Conservation (phyloP, 495 filamentous ascomycete genomes). For the Diplogelasinospora grovesii region DNA sequence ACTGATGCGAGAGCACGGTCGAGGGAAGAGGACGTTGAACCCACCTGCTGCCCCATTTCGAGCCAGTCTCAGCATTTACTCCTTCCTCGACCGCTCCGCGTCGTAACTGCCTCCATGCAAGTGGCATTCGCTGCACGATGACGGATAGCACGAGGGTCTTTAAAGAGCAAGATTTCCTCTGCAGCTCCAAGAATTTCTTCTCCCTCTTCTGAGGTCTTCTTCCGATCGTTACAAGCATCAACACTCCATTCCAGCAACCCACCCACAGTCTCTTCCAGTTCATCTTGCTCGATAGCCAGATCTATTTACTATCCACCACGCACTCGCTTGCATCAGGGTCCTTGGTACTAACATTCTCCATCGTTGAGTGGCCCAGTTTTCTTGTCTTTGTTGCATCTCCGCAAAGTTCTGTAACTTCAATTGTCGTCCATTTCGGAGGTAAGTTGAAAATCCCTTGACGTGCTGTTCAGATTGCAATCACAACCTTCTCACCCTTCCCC, state of each 20-base stretch:
- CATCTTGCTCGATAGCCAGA: conserved; percentile 50
- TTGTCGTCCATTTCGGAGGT: conserved; percentile 23
- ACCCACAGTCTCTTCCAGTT: conserved; percentile 40
- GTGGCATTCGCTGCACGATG: too few relatives aligned
- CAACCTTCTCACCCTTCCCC: too few relatives aligned
- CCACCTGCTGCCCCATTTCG: too few relatives aligned
- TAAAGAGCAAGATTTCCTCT: not conserved
- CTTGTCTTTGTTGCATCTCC: conserved; percentile 19
- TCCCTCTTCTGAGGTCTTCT: conserved; percentile 22
- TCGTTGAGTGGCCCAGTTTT: conserved; percentile 16
- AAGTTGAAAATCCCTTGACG: conserved; percentile 4
- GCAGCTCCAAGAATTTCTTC: conserved; percentile 9
- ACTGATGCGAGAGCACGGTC: too few relatives aligned
- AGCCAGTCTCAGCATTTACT: too few relatives aligned
- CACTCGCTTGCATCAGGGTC: conserved; percentile 46
- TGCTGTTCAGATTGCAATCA: not conserved
- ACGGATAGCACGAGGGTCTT: too few relatives aligned
- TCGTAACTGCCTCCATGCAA: too few relatives aligned
- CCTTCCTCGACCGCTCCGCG: too few relatives aligned
- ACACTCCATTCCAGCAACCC: conserved; percentile 35
- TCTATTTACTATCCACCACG: conserved; percentile 39
- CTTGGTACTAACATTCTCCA: conserved; percentile 40
- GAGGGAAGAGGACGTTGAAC: too few relatives aligned
- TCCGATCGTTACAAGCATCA: conserved; percentile 48
- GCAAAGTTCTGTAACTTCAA: conserved; percentile 2